Evolutionary conservation across 176 grass and related monocot species (phyloP).

Genomic region (Pharus latifolius): DNA sequence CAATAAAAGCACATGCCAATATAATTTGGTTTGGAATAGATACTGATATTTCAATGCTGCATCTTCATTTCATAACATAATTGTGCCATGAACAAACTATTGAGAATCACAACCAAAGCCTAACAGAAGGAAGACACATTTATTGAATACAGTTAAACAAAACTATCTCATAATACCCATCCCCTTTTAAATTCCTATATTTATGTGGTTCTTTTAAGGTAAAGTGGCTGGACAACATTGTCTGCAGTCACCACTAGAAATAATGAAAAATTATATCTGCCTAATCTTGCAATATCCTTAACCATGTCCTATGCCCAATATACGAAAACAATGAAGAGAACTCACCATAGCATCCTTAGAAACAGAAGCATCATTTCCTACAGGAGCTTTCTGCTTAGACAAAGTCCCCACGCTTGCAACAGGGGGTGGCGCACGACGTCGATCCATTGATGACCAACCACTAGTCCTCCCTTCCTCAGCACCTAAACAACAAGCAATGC

Average conservation of each 20-base stretch:
- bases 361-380: conserved; percentile 52
- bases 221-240: no score
- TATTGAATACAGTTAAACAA: no score
- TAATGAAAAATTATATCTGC: not conserved
- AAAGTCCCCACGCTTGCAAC: conserved; percentile 36
- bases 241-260: not conserved
- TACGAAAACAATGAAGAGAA: conserved; percentile 12
- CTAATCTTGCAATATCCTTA: not conserved
- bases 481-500: conserved; percentile 40
- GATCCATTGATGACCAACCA: conserved; percentile 83
- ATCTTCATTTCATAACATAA: no score
- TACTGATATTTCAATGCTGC: no score
- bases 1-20: no score
- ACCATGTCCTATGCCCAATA: not conserved
- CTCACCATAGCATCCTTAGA: conserved; percentile 57
- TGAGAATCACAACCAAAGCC: no score
- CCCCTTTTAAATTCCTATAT: no score
- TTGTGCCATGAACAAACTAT: no score
- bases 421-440: conserved; percentile 44
- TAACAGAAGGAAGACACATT: no score
- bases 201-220: no score
- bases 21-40: no score
- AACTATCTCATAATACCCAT: no score
- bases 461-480: conserved; percentile 64
- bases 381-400: conserved; percentile 76